phyloP scores from a whole-genome alignment of 108 stramenopile genomes.

The Cyclotella baltica region DNA sequence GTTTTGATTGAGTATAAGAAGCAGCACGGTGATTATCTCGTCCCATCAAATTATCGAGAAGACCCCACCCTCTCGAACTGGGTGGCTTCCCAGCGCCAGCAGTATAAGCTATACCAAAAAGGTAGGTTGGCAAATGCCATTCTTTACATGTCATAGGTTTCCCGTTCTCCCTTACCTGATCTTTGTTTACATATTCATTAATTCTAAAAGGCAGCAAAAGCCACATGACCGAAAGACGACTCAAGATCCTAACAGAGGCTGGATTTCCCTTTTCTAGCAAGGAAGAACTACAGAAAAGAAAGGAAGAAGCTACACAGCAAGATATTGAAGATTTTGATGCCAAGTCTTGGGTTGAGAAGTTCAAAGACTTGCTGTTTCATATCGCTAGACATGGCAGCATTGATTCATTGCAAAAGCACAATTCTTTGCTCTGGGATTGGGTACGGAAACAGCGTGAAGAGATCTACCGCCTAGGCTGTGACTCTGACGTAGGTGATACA shows the following conservation, averaged over 20 bases:
- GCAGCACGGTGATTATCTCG: conserved; percentile 37
- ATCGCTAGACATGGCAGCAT: conserved; percentile 27
- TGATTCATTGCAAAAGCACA: conserved; percentile 30
- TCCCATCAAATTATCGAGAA: conserved; percentile 40
- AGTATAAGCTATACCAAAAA: conserved; percentile 48
- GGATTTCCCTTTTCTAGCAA: conserved; percentile 45
- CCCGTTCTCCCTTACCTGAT: too few relatives aligned
- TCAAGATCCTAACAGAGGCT: conserved; percentile 42
- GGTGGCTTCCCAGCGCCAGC: conserved; percentile 48
- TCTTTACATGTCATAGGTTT: too few relatives aligned
- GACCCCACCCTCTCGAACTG: conserved; percentile 51
- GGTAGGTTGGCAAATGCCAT: too few relatives aligned
- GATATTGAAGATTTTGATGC: conserved; percentile 38
- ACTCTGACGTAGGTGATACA: neutral
- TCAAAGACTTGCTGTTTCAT: conserved; percentile 32
- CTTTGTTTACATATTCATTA: too few relatives aligned
- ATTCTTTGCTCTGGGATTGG: conserved; percentile 38
- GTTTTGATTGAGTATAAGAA: conserved; percentile 41
- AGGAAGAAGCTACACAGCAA: conserved; percentile 46
- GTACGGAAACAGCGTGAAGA: conserved; percentile 28
- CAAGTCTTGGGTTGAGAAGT: conserved; percentile 49
- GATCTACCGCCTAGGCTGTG: neutral
- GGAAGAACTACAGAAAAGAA: conserved; percentile 35
- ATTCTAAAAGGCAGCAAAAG: conserved; percentile 32
- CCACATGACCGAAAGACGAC: conserved; percentile 43